Conservation (phyloP, 495 filamentous ascomycete genomes). For the Pyrenopolyporus hunteri region DNA sequence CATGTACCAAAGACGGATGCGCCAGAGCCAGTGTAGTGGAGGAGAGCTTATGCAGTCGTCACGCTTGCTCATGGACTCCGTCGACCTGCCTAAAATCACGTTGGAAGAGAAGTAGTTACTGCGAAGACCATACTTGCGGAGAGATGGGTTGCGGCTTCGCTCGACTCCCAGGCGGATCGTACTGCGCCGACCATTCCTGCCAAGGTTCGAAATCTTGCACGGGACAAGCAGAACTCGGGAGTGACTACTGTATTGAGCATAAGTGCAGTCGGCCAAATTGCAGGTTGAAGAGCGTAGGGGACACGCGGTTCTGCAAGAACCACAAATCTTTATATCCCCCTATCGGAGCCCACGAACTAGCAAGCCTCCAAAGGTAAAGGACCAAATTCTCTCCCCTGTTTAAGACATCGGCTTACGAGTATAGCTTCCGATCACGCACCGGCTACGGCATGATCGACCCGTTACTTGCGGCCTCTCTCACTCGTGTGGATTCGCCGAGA, state of each 20-base stretch:
- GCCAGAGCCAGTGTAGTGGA: slow-evolving; percentile 24
- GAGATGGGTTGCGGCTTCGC: slow-evolving; percentile 36
- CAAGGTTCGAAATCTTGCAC: slow-evolving; percentile 30
- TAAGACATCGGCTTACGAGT: slow-evolving; percentile 1
- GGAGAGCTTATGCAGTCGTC: slow-evolving; percentile 20
- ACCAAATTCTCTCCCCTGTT: neutral
- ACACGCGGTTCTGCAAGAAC: slow-evolving; percentile 30
- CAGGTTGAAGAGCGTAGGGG: slow-evolving; percentile 27
- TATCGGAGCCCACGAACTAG: slow-evolving; percentile 20
- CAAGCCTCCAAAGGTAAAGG: slow-evolving; percentile 34
- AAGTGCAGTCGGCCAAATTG: slow-evolving; percentile 32
- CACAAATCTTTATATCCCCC: slow-evolving; percentile 24
- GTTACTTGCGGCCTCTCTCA: slow-evolving; percentile 21
- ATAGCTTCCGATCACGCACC: slow-evolving; percentile 31
- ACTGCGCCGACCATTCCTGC: slow-evolving; percentile 33
- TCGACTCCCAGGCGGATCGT: slow-evolving; percentile 24
- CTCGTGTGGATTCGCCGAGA: slow-evolving; percentile 4
- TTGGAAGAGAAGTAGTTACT: slow-evolving; percentile 35
- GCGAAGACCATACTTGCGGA: slow-evolving; percentile 35
- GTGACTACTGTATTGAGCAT: slow-evolving; percentile 36
- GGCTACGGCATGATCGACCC: slow-evolving; percentile 27
- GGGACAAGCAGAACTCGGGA: slow-evolving; percentile 30
- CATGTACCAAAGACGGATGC: slow-evolving; percentile 21
- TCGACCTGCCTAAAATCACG: slow-evolving; percentile 29
- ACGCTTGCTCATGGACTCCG: slow-evolving; percentile 30